Evolutionary conservation across 2,329 filamentous ascomycete genomes (phyloP).

Genomic region (Ascochyta pisi): DNA sequence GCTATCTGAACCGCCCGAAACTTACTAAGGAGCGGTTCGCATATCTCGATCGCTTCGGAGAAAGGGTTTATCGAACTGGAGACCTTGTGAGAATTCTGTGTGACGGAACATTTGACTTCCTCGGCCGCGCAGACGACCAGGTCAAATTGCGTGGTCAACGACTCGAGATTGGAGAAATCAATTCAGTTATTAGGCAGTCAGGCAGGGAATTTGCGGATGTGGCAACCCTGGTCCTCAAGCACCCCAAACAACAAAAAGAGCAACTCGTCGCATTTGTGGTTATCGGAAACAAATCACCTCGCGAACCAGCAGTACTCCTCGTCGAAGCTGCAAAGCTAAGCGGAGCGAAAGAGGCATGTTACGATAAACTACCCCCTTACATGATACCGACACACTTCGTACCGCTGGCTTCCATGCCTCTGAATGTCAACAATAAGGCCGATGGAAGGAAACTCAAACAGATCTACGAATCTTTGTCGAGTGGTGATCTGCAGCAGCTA

Average conservation of each 20-base stretch:
- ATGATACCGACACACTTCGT: conserved; percentile 92
- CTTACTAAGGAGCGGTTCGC: conserved; percentile 81
- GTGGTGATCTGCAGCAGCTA: conserved; percentile 67
- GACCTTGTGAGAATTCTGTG: conserved; percentile 83
- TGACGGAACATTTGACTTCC: conserved; percentile 84
- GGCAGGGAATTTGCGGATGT: conserved; percentile 69
- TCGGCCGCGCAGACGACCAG: conserved; percentile 88
- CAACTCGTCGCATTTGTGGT: conserved; percentile 78
- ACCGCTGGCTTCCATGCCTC: conserved; percentile 72
- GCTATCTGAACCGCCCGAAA: conserved; percentile 82
- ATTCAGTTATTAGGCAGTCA: conserved; percentile 75
- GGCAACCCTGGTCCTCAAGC: conserved; percentile 77
- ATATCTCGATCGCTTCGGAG: conserved; percentile 56
- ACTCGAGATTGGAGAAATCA: conserved; percentile 90
- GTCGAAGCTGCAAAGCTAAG: conserved; percentile 26
- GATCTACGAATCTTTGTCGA: conserved; percentile 68
- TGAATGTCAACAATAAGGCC: conserved; percentile 89
- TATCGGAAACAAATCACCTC: conserved; percentile 23
- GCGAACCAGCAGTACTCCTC: conserved; percentile 30
- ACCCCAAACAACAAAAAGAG: conserved; percentile 76
- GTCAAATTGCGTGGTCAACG: conserved; percentile 90
- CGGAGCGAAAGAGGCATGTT: conserved; percentile 63
- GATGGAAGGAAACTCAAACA: conserved; percentile 73
- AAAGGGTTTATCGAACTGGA: conserved; percentile 80
- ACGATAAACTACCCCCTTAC: conserved; percentile 74